Base-by-base conservation (phyloP, 2,329 filamentous ascomycete species). In the Colletotrichum higginsianum region DNA sequence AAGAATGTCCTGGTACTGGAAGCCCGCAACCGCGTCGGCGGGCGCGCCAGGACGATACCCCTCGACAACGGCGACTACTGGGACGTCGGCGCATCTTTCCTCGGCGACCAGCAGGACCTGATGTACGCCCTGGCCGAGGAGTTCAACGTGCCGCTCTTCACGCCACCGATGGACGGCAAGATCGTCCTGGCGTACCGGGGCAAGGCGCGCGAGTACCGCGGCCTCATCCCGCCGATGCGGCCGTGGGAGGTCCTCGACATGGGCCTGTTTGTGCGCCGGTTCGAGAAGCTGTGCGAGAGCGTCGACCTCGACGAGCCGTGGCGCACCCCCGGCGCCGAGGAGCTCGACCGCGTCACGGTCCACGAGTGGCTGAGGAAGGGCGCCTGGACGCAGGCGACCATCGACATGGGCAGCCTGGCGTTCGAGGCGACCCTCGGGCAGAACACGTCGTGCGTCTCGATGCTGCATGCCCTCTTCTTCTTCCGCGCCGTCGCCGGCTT, bases 61-160 rank as follows among this genome's bases (percentile, higher is more conserved):
- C 50, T 62, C 23, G 63, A 66, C 26, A 57, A 74, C 26, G 61
- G 67, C 30, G 62, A 73, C 15, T 74, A 74, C 46, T 76, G 73
- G 67, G 69, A 75, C 57, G 66, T 65, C 63, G 78, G 77, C 3
- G 61, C 75, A 16, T 66, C 76, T 12, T 73, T 77, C 21, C 49
- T 73, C 18, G 75, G 75, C 15, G 69, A 75, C 58, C 67, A 75
- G 44, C 74, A 74, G 44, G 35, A 71, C 42, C 44, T 66, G 18
- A 73, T 74, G 71, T 71, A 71, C 58, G 58, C 11, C 1, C 53
- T 74, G 30, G 70, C 70, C 23, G 50, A 61, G 13, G 73, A 74
- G 38, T 74, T 70, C 52, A 30, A 61, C 49, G 60, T 70, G 9
- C 21, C 58, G 2, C 26, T 55, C 2, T 61, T 55, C 66, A 38